Base-by-base conservation (phyloP, 164 flowering plant genomes). In the Kingdonia uniflora region DNA sequence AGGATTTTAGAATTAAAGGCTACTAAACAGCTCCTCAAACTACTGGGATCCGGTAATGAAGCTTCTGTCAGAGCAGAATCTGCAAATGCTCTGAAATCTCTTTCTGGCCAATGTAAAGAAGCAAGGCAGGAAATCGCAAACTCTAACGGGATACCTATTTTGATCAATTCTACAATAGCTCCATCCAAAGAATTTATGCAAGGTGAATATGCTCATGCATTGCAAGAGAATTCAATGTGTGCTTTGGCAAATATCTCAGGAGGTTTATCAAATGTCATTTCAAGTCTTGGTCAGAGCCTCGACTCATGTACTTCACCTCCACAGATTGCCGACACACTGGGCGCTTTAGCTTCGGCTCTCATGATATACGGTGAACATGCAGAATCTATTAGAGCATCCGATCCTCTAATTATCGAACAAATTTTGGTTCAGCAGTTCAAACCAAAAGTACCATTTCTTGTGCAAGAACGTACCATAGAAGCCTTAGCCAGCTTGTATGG, bases 181-280 rank as follows among this genome's bases (percentile, higher is more conserved):
- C 99, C 99, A 59, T 94, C 99, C 6, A 94, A 94, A 69, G 99
- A 94, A 67, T 94, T 80, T 65, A 94, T 94, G 99, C 95, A 94
- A 69, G 99, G 99, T 19, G 96, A 87, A 71, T 63, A 75, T 78
- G 99, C 99, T 42, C 99, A 94, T 71, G 92, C 96, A 56, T 68
- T 94, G 70, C 99, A 94, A 65, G 99, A 89, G 75, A 81, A 94
- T 74, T 91, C 99, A 22, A 94, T 94, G 99, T 84, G 97, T 76
- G 97, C 99, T 58, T 74, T 94, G 57, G 99, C 99, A 45, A 86
- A 94, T 57, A 94, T 94, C 41, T 94, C 99, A 59, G 99, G 99
- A 65, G 99, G 99, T 39, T 74, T 94, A 68, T 84, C 99, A 5
- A 77, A 70, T 76, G 99, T 94, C 65, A 89, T 94, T 60, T 77